Evolutionary conservation across 2,329 filamentous ascomycete genomes (phyloP).

Genomic region (Daldinia sp.): DNA sequence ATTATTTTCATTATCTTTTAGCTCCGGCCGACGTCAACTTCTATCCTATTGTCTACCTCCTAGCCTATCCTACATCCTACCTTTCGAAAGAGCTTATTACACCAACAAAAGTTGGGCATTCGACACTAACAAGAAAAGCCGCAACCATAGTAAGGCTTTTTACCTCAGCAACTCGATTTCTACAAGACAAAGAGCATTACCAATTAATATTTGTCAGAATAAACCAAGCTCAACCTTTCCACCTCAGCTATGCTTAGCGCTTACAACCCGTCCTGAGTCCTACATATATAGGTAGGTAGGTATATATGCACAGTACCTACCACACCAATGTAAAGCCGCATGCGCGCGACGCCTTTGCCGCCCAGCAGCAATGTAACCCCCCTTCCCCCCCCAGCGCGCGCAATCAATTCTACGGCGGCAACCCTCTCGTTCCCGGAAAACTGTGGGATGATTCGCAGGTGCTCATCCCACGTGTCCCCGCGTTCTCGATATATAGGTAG

Average conservation of each 20-base stretch:
- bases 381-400: no score
- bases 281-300: slow-evolving; percentile 7
- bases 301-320: background rate
- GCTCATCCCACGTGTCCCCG: slow-evolving; percentile 28
- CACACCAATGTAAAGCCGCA: slow-evolving; percentile 18
- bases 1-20: no score
- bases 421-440: slow-evolving; percentile 4
- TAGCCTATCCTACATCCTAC: no score
- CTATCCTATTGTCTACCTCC: no score
- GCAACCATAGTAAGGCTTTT: background rate
- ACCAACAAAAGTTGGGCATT: background rate
- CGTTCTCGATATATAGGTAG: slow-evolving; percentile 1
- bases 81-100: no score
- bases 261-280: slow-evolving; percentile 23
- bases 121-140: background rate
- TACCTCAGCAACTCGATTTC: background rate
- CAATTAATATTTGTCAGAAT: background rate
- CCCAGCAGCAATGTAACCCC: slow-evolving; percentile 35
- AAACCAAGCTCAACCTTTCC: slow-evolving; percentile 10
- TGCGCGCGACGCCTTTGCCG: slow-evolving; percentile 28
- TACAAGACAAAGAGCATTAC: background rate
- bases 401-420: slow-evolving; percentile 16
- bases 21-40: background rate
- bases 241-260: slow-evolving; percentile 32
- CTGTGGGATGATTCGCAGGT: slow-evolving; percentile 32